phyloP scores from a whole-genome alignment of 768 basidiomycete genomes.

The Boletus vermiculosoides region DNA sequence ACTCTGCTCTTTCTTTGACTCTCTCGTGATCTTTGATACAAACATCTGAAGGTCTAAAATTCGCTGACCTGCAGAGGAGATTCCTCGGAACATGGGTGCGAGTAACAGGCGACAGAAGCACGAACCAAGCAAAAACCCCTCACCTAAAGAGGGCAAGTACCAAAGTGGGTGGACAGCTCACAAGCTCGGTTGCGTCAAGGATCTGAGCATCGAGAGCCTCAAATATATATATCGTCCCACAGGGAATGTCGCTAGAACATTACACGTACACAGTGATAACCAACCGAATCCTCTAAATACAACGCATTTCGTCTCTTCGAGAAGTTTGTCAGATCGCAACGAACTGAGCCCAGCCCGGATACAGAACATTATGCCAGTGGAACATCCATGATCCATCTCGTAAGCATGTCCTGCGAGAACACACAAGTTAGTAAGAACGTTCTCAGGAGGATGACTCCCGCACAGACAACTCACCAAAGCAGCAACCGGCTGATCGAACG shows the following conservation, averaged over 20 bases:
- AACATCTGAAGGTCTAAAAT: too few relatives aligned
- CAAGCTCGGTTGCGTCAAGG: neutral
- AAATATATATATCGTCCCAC: neutral
- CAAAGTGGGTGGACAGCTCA: neutral
- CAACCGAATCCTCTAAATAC: neutral
- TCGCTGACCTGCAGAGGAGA: too few relatives aligned
- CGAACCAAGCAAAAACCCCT: neutral
- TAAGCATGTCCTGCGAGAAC: slow-evolving; percentile 51
- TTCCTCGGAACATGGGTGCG: neutral
- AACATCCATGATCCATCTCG: slow-evolving; percentile 54
- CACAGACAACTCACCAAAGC: slow-evolving; percentile 54
- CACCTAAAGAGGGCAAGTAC: neutral
- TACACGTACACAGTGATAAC: neutral
- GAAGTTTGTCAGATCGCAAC: neutral
- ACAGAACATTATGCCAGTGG: slow-evolving; percentile 37
- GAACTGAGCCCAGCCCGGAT: neutral
- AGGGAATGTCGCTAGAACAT: neutral
- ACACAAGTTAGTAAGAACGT: neutral
- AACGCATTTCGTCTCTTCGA: neutral
- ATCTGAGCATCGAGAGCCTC: neutral
- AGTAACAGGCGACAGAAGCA: neutral
- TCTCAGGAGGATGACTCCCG: neutral
- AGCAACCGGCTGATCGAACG: slow-evolving; percentile 86
- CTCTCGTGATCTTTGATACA: too few relatives aligned
- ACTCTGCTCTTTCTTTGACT: too few relatives aligned